Conservation (phyloP, 495 filamentous ascomycete species). For the Cercophora samala region DNA sequence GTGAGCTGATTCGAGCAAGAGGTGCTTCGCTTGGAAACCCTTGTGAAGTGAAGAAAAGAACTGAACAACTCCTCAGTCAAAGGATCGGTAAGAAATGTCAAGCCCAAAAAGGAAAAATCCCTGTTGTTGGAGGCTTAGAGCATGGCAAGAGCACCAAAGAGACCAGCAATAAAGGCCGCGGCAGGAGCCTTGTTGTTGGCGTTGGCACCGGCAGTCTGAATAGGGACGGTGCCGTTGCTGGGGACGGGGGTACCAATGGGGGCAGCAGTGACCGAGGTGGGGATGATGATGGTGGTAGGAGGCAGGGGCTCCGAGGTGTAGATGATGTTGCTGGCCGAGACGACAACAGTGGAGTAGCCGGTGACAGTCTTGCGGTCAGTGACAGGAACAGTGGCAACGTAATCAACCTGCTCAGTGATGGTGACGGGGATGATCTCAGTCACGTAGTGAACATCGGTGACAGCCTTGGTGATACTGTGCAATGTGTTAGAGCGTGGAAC, state of each 20-base stretch:
- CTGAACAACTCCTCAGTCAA: not conserved
- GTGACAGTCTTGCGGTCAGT: conserved; percentile 25
- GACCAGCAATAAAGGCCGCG: conserved; percentile 36
- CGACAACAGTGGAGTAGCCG: conserved; percentile 30
- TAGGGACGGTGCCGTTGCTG: conserved; percentile 11
- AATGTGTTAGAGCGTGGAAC: not conserved
- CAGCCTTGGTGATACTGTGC: conserved; percentile 32
- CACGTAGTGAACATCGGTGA: conserved; percentile 28
- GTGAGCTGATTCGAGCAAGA: not conserved
- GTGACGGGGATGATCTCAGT: conserved; percentile 24
- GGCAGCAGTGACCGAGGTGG: conserved; percentile 27
- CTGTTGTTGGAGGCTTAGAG: conserved; percentile 26
- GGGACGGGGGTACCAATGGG: conserved; percentile 1
- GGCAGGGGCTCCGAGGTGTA: conserved; percentile 19
- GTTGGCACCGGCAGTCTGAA: conserved; percentile 29
- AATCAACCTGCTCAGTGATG: conserved; percentile 24
- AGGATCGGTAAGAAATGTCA: not conserved
- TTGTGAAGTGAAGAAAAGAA: conserved; percentile 1
- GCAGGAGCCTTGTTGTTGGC: conserved; percentile 25
- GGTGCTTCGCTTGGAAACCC: conserved; percentile 5
- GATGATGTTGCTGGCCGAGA: conserved; percentile 23
- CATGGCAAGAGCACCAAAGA: conserved; percentile 38
- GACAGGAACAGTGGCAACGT: conserved; percentile 14
- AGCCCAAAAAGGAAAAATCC: not conserved
- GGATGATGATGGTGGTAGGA: conserved; percentile 31